Evolutionary conservation across 1,139 yeast genomes (phyloP), one percentile per base, ranked within the genome.

Genomic region (Geotrichum citri-aurantii): DNA sequence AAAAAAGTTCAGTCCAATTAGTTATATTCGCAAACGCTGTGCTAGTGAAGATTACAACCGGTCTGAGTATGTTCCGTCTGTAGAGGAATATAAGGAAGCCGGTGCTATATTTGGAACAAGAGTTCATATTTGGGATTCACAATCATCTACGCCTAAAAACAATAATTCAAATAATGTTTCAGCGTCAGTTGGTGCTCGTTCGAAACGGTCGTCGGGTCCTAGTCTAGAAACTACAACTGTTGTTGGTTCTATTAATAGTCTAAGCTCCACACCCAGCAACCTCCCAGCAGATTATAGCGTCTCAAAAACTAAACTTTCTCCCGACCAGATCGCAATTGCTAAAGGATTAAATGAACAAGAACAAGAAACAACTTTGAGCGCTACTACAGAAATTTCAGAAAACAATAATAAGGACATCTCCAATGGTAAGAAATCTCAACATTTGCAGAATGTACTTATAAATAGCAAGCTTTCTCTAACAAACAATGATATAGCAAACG

Each of bases 41-140:
- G 49, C 51, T 33, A 49, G 51, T 14, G 57, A 42, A n/a, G 61
- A 50, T 10, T 17, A 21, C 21, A 37, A n/a, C 19, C 21, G 42
- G 19, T 52, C 55, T 1, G 50, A 33, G n/a, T 40, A 52, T 10
- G 21, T 58, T 10, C 60, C 59, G 6, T 52, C 62, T 2, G 60
- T 58, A 3, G 59, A 62, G n/a, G 65, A 62, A n/a, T 62, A 62
- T 53, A 51, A 51, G 40, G 69, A 65, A 24, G 74, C 73, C 6
- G 74, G 74, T 12, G 64, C 67, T 29, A 71, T 71, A 37, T 66
- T 65, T 55, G 74, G 74, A 46, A 71, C 74, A 19, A 59, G 73
- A 40, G 68, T 68, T 19, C 72, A 71, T 44, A 72, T 71, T 50
- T 71, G 74, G 74, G 70, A 72, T 21, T 59, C 67, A 17, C 21